Conservation (phyloP, 2,329 filamentous ascomycete genomes). For the Cladophialophora bantiana region DNA sequence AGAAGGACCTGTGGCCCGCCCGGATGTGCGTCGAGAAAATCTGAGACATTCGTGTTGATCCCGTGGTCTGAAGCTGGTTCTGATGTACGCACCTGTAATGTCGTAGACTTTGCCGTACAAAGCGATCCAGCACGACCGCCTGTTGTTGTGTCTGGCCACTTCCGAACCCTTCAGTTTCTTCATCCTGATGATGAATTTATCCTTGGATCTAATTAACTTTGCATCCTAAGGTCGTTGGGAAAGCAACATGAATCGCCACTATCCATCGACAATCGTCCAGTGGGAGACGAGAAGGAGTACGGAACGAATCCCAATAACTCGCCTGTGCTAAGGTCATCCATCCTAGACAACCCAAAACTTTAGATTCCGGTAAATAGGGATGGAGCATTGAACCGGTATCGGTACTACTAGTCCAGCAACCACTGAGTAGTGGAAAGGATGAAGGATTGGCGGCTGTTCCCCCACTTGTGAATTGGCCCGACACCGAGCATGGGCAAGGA, state of each 20-base stretch:
- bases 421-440: not conserved
- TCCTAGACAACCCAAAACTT: not conserved
- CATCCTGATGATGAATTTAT: not conserved
- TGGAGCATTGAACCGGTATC: not conserved
- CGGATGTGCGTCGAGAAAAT: slow-evolving; percentile 85
- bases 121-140: slow-evolving; percentile 83
- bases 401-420: not conserved
- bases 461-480: not conserved
- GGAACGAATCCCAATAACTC: too few relatives aligned
- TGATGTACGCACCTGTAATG: slow-evolving; percentile 76
- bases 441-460: not conserved
- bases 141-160: slow-evolving; percentile 82
- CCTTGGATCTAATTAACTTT: too few relatives aligned
- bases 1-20: slow-evolving; percentile 89
- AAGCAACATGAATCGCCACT: too few relatives aligned
- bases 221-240: too few relatives aligned
- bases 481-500: not conserved
- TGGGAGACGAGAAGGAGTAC: too few relatives aligned
- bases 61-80: slow-evolving; percentile 81
- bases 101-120: slow-evolving; percentile 83
- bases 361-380: not conserved
- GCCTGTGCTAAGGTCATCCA: too few relatives aligned
- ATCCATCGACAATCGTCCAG: too few relatives aligned
- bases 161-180: slow-evolving; percentile 50
- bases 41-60: slow-evolving; percentile 39